Conservation (phyloP, 805 yeast genomes). For the Metschnikowia hibisci region DNA sequence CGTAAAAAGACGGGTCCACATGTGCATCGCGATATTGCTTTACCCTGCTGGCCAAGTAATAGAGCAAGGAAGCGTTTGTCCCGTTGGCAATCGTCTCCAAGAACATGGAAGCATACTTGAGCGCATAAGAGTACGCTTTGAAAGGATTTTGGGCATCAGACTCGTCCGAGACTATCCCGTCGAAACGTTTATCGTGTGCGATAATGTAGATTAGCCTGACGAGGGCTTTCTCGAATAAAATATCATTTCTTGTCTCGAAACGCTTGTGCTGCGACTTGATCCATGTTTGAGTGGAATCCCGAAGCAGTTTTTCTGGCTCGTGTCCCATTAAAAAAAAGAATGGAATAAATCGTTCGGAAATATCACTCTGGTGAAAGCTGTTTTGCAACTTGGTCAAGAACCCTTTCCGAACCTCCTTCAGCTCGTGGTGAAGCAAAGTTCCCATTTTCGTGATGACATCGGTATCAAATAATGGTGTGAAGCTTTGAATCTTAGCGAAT, state of each 20-base stretch:
- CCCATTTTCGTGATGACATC: constrained; percentile 49
- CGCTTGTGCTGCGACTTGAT: constrained; percentile 53
- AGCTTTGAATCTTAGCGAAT: constrained; percentile 53
- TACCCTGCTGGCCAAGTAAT: constrained; percentile 71
- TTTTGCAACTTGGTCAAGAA: constrained; percentile 51
- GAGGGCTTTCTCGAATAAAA: constrained; percentile 61
- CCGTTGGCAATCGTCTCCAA: constrained; percentile 56
- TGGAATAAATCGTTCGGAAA: constrained; percentile 66
- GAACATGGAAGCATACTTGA: constrained; percentile 58
- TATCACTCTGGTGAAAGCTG: constrained; percentile 44
- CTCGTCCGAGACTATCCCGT: constrained; percentile 33
- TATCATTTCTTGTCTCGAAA: constrained; percentile 30
- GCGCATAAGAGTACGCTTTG: constrained; percentile 48
- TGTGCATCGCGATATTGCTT: constrained; percentile 69
- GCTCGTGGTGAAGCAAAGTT: constrained; percentile 64
- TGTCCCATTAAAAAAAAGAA: constrained; percentile 69
- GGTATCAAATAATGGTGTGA: constrained; percentile 51
- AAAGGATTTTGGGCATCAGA: constrained; percentile 1
- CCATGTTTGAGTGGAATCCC: constrained; percentile 62
- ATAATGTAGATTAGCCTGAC: constrained; percentile 65
- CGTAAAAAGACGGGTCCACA: constrained; percentile 29
- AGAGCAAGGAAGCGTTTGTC: constrained; percentile 68
- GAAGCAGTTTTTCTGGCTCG: constrained; percentile 59
- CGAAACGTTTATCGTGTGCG: constrained; percentile 70
- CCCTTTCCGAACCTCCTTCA: constrained; percentile 48